Evolutionary conservation across 768 basidiomycete genomes (phyloP), one percentile per base, ranked within the genome.

Genomic region (Krasilnikovozyma curviuscula): DNA sequence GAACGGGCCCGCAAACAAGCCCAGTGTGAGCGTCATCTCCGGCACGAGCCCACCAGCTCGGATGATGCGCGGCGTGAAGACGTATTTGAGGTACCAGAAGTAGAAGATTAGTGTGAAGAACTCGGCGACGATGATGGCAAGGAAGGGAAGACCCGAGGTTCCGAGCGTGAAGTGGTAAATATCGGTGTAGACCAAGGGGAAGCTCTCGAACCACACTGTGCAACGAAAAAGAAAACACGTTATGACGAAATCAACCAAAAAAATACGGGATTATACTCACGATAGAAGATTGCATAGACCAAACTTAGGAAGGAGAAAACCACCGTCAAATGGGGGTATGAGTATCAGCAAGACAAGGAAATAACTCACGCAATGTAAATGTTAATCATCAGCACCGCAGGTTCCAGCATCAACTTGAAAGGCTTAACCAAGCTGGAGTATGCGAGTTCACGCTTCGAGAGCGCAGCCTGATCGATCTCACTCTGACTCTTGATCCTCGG

Each of bases 111-210:
- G 58, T 27, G 52, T 46, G 7, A 44, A 30, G 31, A 52, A 32
- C 4, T 46, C 53, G 4, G 56, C 51, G 27, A 63, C 54, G 40
- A 62, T 46, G 37, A 61, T 53, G 2, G 56, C 58, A 34, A 61
- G 47, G 52, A 54, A 62, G 25, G 59, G 59, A 0, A 63, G 44
- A 1, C 57, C 51, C 1, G n/a, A 21, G 7, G 54, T 24, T 32
- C 57, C 55, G 33, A 56, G 50, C 27, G 27, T 52, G 56, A 59
- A 59, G 12, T 46, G 42, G 54, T 61, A 48, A 31, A 56, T 53
- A 32, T 57, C 54, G 25, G 25, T 47, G 54, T 61, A 66, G 21
- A 63, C 57, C 23, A 64, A 27, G 1, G 61, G 62, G 54, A 62
- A 63, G 3, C 52, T 53, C 48, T 65, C 65, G 55, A 66, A 58